Evolutionary conservation across 805 yeast genomes (phyloP).

Genomic region (Cephaloascus fragrans): DNA sequence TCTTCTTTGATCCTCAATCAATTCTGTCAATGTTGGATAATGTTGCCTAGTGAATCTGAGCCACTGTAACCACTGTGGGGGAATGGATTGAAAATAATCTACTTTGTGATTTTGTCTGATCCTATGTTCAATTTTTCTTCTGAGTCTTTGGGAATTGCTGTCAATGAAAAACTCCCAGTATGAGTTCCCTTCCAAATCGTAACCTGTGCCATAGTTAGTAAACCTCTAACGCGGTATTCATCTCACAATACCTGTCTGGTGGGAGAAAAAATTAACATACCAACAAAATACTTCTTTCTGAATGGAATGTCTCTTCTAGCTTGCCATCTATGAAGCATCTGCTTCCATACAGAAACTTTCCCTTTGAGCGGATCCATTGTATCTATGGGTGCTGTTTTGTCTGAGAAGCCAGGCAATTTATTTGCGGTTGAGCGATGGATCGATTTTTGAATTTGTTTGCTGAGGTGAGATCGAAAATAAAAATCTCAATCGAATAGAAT

Average conservation of each 20-base stretch:
- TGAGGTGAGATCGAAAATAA: slow-evolving; percentile 2
- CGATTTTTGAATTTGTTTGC: not conserved
- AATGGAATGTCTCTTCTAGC: slow-evolving; percentile 59
- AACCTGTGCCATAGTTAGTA: slow-evolving; percentile 25
- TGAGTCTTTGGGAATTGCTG: slow-evolving; percentile 38
- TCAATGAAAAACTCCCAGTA: slow-evolving; percentile 73
- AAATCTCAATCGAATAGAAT: slow-evolving; percentile 6
- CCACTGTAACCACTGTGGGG: slow-evolving; percentile 81
- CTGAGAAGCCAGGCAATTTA: not conserved
- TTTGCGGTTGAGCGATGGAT: not conserved
- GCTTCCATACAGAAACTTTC: slow-evolving; percentile 40
- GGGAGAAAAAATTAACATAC: slow-evolving; percentile 9
- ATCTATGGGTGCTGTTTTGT: not conserved
- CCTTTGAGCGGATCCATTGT: slow-evolving; percentile 42
- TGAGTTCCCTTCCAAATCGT: slow-evolving; percentile 76
- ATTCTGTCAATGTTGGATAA: slow-evolving; percentile 57
- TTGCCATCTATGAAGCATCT: slow-evolving; percentile 45
- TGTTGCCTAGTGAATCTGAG: slow-evolving; percentile 49
- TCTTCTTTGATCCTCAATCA: slow-evolving; percentile 47
- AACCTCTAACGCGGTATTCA: not conserved
- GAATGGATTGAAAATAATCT: slow-evolving; percentile 49
- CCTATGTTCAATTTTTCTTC: slow-evolving; percentile 57
- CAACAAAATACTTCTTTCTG: slow-evolving; percentile 55
- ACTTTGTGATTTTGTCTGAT: slow-evolving; percentile 36
- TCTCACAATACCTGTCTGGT: slow-evolving; percentile 3